Percentiles rank a stretch among this genome's conserved stretches.
phyloP scores from a whole-genome alignment of 225 moss, liverwort and hornwort species.

The Thuidium tamariscinum region DNA sequence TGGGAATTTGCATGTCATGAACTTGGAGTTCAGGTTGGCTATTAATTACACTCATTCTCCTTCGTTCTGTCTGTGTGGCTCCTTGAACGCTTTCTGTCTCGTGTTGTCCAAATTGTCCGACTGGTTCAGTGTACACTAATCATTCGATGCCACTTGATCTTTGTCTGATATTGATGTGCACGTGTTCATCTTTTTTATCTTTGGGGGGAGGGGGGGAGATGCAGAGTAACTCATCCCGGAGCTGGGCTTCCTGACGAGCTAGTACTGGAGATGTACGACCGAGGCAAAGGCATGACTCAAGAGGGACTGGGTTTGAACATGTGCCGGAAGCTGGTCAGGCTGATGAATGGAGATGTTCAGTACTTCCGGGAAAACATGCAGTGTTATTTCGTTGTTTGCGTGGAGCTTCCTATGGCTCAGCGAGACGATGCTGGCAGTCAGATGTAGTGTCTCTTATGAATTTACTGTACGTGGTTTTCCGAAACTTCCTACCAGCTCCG shows the following conservation, averaged over 20 bases:
- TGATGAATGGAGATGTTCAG: conserved; percentile 47
- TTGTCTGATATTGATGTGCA: neutral
- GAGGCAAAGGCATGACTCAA: conserved; percentile 50
- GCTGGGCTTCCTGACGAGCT: conserved; percentile 45
- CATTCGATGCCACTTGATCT: neutral
- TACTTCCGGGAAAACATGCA: conserved; percentile 26
- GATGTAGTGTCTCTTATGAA: conserved; percentile 12
- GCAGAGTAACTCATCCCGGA: conserved; percentile 46
- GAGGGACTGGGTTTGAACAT: conserved; percentile 47
- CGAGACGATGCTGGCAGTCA: conserved; percentile 37
- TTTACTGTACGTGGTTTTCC: neutral
- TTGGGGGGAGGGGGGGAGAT: neutral
- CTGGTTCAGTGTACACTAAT: neutral
- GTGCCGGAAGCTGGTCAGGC: conserved; percentile 41
- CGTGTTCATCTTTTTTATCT: neutral
- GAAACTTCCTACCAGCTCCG: neutral
- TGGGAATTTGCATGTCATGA: conserved; percentile 39
- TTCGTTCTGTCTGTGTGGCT: neutral
- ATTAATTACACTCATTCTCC: neutral
- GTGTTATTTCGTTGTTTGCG: conserved; percentile 31
- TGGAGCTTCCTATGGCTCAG: conserved; percentile 41
- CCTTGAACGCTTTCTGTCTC: neutral
- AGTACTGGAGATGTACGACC: conserved; percentile 48
- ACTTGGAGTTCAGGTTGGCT: conserved; percentile 27
- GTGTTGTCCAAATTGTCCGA: neutral